phyloP scores from a whole-genome alignment of 805 yeast species.

The Kazachstania martiniae region DNA sequence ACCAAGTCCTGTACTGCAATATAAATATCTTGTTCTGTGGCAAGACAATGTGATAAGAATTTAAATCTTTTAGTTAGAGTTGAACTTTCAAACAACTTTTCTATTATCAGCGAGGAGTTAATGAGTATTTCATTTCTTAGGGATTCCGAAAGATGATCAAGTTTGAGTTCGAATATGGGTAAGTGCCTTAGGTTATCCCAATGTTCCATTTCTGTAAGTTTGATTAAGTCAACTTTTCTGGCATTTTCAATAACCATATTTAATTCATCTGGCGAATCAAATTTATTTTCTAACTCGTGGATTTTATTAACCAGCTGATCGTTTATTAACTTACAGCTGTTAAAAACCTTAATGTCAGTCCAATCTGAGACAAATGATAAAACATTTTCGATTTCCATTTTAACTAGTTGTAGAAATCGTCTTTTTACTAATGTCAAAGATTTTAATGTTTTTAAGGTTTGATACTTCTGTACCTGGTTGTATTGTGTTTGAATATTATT shows the following conservation, averaged over 20 bases:
- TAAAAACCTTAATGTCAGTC: slow-evolving; percentile 15
- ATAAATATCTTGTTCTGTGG: slow-evolving; percentile 11
- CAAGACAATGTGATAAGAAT: slow-evolving; percentile 15
- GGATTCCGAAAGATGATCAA: slow-evolving; percentile 35
- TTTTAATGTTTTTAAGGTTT: slow-evolving; percentile 32
- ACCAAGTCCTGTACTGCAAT: slow-evolving; percentile 22
- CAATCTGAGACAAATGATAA: slow-evolving; percentile 11
- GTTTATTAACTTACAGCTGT: slow-evolving; percentile 16
- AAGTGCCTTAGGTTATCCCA: slow-evolving; percentile 42
- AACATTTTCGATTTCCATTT: slow-evolving; percentile 29
- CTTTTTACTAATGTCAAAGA: slow-evolving; percentile 31
- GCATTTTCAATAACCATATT: slow-evolving; percentile 37
- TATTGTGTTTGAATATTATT: slow-evolving; percentile 33
- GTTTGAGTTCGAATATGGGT: slow-evolving; percentile 30
- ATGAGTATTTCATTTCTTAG: slow-evolving; percentile 45
- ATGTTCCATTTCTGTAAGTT: slow-evolving; percentile 40
- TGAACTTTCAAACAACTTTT: slow-evolving; percentile 31
- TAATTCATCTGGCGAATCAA: slow-evolving; percentile 41
- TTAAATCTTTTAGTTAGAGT: slow-evolving; percentile 16
- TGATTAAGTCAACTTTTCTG: slow-evolving; percentile 32
- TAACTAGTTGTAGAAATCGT: slow-evolving; percentile 33
- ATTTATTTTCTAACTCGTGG: slow-evolving; percentile 40
- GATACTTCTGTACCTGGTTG: slow-evolving; percentile 32
- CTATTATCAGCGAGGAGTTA: slow-evolving; percentile 46
- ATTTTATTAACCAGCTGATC: slow-evolving; percentile 35